Percentiles rank a stretch among this genome's conserved stretches.
phyloP scores from a whole-genome alignment of 2,329 filamentous ascomycete genomes.

The Orbilia blumenaviensis region DNA sequence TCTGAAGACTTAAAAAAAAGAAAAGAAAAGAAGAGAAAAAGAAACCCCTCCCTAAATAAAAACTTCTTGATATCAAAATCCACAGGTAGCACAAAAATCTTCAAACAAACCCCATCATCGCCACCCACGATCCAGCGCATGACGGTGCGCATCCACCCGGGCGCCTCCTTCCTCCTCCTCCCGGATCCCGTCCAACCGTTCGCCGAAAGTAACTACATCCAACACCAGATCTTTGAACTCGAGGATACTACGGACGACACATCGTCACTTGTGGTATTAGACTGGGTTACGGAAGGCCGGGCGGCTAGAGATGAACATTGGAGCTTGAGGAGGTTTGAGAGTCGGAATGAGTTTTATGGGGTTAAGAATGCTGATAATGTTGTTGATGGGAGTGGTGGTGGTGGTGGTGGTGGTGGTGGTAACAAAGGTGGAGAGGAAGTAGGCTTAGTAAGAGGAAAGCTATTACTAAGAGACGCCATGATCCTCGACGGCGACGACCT shows the following conservation, averaged over 20 bases:
- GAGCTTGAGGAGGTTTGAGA: conserved; percentile 80
- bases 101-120: conserved; percentile 74
- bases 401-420: not conserved
- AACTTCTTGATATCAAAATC: too few relatives aligned
- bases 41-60: too few relatives aligned
- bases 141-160: conserved; percentile 65
- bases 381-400: not conserved
- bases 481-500: conserved; percentile 71
- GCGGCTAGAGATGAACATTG: conserved; percentile 87
- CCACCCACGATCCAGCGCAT: conserved; percentile 70
- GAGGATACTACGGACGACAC: conserved; percentile 61
- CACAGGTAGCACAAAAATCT: conserved; percentile 91
- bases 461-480: conserved; percentile 86
- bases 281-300: conserved; percentile 93
- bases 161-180: conserved; percentile 72
- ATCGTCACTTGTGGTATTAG: conserved; percentile 79
- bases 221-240: conserved; percentile 79
- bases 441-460: conserved; percentile 64
- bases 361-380: conserved; percentile 60
- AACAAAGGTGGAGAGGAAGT: too few relatives aligned
- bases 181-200: conserved; percentile 96
- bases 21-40: too few relatives aligned
- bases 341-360: conserved; percentile 86
- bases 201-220: conserved; percentile 81
- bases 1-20: too few relatives aligned